Base-by-base conservation (phyloP, 805 yeast species). In the Suhomyces vadensis region DNA sequence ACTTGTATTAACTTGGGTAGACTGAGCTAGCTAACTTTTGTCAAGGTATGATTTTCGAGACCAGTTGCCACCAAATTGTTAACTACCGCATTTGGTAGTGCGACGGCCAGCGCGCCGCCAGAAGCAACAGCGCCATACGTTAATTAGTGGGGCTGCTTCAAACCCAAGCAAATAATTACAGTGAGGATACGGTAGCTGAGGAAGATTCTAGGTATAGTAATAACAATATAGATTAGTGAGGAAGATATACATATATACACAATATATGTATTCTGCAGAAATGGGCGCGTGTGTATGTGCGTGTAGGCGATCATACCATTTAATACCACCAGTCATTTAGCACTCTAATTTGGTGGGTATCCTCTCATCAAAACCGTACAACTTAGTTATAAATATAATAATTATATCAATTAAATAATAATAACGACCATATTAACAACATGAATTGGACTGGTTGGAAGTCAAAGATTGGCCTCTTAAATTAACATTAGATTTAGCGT, bases 401-500 rank as follows among this genome's bases (percentile, higher is more conserved):
- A n/a, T n/a, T n/a, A n/a, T n/a, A n/a, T n/a, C n/a, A n/a, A n/a
- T n/a, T n/a, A n/a, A n/a, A n/a, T n/a, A n/a, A n/a, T n/a, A n/a
- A n/a, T n/a, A n/a, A n/a, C n/a, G n/a, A n/a, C n/a, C n/a, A n/a
- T n/a, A 29, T 55, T 57, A 71, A 58, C 76, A 71, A 57, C 77
- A 71, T 14, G 67, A 58, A 55, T 61, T 65, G 43, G 64, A 52
- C 55, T 62, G 71, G 52, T 67, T 66, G 37, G 64, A 58, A 45
- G 75, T 70, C 60, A 71, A 71, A 6, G 74, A 68, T 56, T 85
- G 87, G 50, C 92, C 92, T 60, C 81, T 77, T 64, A 86, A 73
- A 65, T 85, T 85, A 50, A 87, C 88, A 57, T 79, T 77, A 37
- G 83, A 78, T 65, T 83, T 84, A 52, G 75, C 78, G 55, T 58